Evolutionary conservation across 352 stramenopile species (phyloP).

Genomic region (Hyaloperonospora brassicae): DNA sequence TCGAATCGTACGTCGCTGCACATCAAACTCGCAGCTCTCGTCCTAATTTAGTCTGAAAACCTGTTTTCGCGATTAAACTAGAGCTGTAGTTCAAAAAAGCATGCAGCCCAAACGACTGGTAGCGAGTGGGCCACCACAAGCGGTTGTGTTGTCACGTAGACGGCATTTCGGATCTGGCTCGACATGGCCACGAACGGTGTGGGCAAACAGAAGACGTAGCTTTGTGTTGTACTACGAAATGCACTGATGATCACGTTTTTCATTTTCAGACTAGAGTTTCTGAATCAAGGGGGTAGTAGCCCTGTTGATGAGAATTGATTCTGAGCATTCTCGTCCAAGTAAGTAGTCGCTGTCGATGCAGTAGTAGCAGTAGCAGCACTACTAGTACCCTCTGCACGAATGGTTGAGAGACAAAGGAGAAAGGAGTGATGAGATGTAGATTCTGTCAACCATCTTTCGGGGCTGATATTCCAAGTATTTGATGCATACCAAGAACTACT

Average conservation of each 20-base stretch:
- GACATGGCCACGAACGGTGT: no score
- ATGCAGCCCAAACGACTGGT: neutral
- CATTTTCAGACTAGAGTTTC: slow-evolving; percentile 90
- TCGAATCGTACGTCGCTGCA: neutral
- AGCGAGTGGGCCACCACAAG: neutral
- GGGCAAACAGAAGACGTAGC: neutral
- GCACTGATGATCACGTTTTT: slow-evolving; percentile 74
- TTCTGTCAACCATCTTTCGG: slow-evolving; percentile 87
- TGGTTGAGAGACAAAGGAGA: slow-evolving; percentile 5
- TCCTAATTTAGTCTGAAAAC: neutral
- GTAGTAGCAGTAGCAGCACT: no score
- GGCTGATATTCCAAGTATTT: slow-evolving; percentile 80
- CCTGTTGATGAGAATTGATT: slow-evolving; percentile 67
- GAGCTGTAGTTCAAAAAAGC: neutral
- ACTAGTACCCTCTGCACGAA: neutral
- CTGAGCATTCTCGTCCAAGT: slow-evolving; percentile 46
- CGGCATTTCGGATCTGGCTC: neutral
- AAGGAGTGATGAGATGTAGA: slow-evolving; percentile 75
- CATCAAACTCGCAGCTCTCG: no score
- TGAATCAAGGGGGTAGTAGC: slow-evolving; percentile 85
- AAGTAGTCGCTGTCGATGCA: neutral
- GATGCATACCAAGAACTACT: slow-evolving; percentile 78
- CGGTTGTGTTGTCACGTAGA: neutral
- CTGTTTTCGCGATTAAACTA: neutral
- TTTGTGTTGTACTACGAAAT: slow-evolving; percentile 21